Conservation (phyloP, 345 rosid species). For the Rhodomyrtus tomentosa region DNA sequence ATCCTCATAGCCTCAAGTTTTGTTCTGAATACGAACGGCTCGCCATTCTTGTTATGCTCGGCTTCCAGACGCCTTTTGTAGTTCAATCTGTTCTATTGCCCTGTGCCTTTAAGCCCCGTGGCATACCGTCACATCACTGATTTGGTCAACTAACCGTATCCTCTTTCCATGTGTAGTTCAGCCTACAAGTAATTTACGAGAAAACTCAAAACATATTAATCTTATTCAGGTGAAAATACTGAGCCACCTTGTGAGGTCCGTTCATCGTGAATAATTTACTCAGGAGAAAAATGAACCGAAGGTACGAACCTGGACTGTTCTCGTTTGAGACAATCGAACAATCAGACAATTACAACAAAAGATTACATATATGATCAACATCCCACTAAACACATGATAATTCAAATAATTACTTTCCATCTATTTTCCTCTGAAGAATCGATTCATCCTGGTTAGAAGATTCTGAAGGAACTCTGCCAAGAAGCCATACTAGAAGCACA, state of each 20-base stretch:
- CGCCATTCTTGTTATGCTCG: neutral
- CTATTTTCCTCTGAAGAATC: conserved; percentile 9
- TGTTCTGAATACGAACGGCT: neutral
- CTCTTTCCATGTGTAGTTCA: neutral
- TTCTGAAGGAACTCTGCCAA: conserved; percentile 58
- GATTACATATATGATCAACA: neutral
- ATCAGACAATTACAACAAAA: neutral
- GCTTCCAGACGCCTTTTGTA: neutral
- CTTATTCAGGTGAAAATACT: neutral
- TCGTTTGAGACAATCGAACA: neutral
- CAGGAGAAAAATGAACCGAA: neutral
- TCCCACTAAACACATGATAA: too few relatives aligned
- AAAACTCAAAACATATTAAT: neutral
- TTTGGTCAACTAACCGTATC: neutral
- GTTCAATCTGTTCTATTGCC: neutral
- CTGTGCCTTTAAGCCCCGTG: neutral
- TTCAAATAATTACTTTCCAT: neutral
- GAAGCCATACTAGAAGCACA: conserved; percentile 73
- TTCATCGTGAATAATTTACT: neutral
- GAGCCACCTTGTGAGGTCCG: neutral
- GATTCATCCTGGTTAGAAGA: conserved; percentile 20
- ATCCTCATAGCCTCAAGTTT: neutral
- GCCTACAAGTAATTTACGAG: neutral
- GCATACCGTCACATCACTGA: neutral
- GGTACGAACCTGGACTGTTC: neutral